Evolutionary conservation across 2,329 filamentous ascomycete species (phyloP).

Genomic region (Diaporthe helianthi): DNA sequence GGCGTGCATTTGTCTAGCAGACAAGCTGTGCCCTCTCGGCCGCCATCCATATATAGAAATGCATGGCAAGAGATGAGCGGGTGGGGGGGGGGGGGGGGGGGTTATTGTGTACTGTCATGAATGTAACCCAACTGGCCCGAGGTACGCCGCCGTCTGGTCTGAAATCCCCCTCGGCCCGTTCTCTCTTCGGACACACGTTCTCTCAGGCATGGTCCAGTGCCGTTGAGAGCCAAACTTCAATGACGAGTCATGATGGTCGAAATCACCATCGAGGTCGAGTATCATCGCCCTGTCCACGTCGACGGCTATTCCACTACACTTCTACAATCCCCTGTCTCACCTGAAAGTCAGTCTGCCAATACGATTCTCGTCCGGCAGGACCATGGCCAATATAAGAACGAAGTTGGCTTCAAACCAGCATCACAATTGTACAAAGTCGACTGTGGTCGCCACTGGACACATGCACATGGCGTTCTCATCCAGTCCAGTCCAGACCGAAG

Average conservation of each 20-base stretch:
- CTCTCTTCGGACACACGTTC: background rate
- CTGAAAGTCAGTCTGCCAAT: background rate
- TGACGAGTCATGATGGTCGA: constrained; percentile 14
- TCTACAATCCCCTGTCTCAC: constrained; percentile 25
- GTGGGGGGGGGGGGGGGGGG: too few species aligned
- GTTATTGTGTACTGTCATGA: background rate
- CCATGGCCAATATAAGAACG: constrained; percentile 21
- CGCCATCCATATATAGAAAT: background rate
- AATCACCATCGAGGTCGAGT: constrained; percentile 28
- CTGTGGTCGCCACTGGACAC: background rate
- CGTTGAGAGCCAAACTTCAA: background rate
- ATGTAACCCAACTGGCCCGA: background rate
- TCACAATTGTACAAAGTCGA: background rate
- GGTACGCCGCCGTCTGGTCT: background rate
- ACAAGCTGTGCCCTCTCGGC: background rate
- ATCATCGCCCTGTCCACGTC: constrained; percentile 22
- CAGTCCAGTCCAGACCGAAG: background rate
- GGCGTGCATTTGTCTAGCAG: constrained; percentile 8
- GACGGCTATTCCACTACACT: background rate
- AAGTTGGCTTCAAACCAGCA: constrained; percentile 8
- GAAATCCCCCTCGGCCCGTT: background rate
- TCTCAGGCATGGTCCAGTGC: background rate
- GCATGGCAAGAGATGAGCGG: background rate
- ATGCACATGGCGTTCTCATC: constrained; percentile 27
- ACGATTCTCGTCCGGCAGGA: constrained; percentile 27